A percentile compares a stretch with the other conserved stretches of the same genome.
Evolutionary conservation across 352 stramenopile species (phyloP).

Genomic region (Phytophthora fragariae): DNA sequence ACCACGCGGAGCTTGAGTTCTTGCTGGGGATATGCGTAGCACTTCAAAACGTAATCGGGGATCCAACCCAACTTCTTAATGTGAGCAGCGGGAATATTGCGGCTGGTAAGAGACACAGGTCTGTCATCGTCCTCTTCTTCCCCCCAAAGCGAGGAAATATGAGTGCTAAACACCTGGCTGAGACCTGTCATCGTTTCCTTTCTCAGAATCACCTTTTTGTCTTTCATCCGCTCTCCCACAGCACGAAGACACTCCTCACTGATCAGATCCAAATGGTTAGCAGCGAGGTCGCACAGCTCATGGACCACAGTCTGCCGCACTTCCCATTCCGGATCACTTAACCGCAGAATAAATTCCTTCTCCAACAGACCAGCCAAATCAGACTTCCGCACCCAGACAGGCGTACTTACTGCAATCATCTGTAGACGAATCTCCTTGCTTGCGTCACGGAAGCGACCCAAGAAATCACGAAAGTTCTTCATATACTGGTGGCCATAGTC

Average conservation of each 20-base stretch:
- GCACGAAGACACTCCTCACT: slow-evolving; percentile 72
- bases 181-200: slow-evolving; percentile 92
- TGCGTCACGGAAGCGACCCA: slow-evolving; percentile 86
- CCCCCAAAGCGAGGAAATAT: slow-evolving; percentile 72
- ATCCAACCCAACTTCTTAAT: slow-evolving; percentile 85
- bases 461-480: slow-evolving; percentile 88
- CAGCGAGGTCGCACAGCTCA: slow-evolving; percentile 84
- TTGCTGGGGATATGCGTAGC: slow-evolving; percentile 86
- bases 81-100: slow-evolving; percentile 43
- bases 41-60: slow-evolving; percentile 87
- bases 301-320: slow-evolving; percentile 80
- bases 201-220: slow-evolving; percentile 81
- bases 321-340: slow-evolving; percentile 88
- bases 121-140: slow-evolving; percentile 27
- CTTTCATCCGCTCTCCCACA: slow-evolving; percentile 89
- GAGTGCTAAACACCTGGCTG: slow-evolving; percentile 79
- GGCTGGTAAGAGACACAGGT: slow-evolving; percentile 32
- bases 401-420: slow-evolving; percentile 77
- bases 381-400: slow-evolving; percentile 79
- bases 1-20: slow-evolving; percentile 85
- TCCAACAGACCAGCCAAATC: slow-evolving; percentile 69
- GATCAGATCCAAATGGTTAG: slow-evolving; percentile 71
- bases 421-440: slow-evolving; percentile 89
- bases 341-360: slow-evolving; percentile 73
- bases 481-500: slow-evolving; percentile 82